Base-by-base conservation (phyloP, 129 eudicot genomes). In the Erigeron canadensis region DNA sequence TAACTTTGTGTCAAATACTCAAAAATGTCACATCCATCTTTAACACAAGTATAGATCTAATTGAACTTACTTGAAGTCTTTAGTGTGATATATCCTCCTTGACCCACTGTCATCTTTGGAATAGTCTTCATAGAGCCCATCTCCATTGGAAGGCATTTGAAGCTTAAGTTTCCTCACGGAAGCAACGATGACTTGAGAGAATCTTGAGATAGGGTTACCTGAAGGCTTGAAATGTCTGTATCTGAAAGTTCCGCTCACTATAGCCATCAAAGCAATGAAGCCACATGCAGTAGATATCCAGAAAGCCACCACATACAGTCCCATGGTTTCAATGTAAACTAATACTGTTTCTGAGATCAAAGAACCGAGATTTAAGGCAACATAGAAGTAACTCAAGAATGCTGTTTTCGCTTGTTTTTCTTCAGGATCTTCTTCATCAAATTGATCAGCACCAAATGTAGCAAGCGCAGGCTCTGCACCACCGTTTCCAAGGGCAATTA, bases 401-500 rank as follows among this genome's bases (percentile, higher is more conserved):
- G 89, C 60, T 0, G 82, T 77, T 71, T 87, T 87, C 5, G 87
- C 76, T 39, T 75, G 74, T 37, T 83, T 82, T 72, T 87, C 89
- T 67, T 84, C 55, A 10, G 83, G 75, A 21, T 87, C 87, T 67
- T 82, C 85, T 58, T 84, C 94, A 38, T 87, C 94, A 45, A 87
- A 87, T 34, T 84, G 95, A 58, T 85, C 95, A 8, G 88, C 87
- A 6, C 95, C 95, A 23, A 88, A 73, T 68, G 90, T 82, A 10
- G 90, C 90, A 0, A 88, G 83, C 10, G 86, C 86, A 5, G 95
- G 95, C 77, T 88, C 88, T 0, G 84, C 75, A 4, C 86, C 88
- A 0, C 95, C 95, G 38, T 82, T 82, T 45, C 90, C 95, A 13
- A 88, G 75, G 59, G 95, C 90, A 28, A 88, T 75, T 44, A 88